Conservation (phyloP, 805 yeast species). For the Pichia pseudocactophila region DNA sequence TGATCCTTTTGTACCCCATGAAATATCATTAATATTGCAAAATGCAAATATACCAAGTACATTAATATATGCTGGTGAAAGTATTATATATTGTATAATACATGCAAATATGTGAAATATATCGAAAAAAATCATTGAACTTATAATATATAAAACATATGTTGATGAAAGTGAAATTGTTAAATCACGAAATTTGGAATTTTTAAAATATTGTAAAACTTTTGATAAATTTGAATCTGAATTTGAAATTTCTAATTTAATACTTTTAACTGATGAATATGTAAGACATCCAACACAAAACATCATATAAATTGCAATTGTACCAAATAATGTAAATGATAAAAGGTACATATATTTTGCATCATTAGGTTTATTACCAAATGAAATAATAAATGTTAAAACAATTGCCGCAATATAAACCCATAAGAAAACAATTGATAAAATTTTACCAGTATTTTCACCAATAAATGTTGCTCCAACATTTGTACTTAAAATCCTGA, state of each 20-base stretch:
- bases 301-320: slow-evolving; percentile 77
- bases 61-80: slow-evolving; percentile 84
- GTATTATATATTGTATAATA: slow-evolving; percentile 67
- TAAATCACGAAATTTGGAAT: slow-evolving; percentile 72
- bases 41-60: slow-evolving; percentile 88
- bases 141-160: slow-evolving; percentile 64
- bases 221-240: slow-evolving; percentile 20
- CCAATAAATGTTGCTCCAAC: slow-evolving; percentile 43
- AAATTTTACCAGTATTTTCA: slow-evolving; percentile 56
- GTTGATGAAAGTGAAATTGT: slow-evolving; percentile 78
- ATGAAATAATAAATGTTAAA: slow-evolving; percentile 76
- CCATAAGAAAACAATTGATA: slow-evolving; percentile 81
- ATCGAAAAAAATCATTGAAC: slow-evolving; percentile 73
- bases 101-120: slow-evolving; percentile 88
- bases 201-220: slow-evolving; percentile 40
- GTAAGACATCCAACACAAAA: slow-evolving; percentile 67
- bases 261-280: slow-evolving; percentile 44
- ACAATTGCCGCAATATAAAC: slow-evolving; percentile 67
- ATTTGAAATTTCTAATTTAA: slow-evolving; percentile 31
- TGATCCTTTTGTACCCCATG: slow-evolving; percentile 96
- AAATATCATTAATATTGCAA: slow-evolving; percentile 88
- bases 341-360: slow-evolving; percentile 64
- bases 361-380: slow-evolving; percentile 92
- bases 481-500: slow-evolving; percentile 73
- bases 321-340: slow-evolving; percentile 67